These are phyloP conservation scores for Arachis hypogaea DNA, from an alignment of 306 rosid species.

Conservation along the genomic window DNA sequence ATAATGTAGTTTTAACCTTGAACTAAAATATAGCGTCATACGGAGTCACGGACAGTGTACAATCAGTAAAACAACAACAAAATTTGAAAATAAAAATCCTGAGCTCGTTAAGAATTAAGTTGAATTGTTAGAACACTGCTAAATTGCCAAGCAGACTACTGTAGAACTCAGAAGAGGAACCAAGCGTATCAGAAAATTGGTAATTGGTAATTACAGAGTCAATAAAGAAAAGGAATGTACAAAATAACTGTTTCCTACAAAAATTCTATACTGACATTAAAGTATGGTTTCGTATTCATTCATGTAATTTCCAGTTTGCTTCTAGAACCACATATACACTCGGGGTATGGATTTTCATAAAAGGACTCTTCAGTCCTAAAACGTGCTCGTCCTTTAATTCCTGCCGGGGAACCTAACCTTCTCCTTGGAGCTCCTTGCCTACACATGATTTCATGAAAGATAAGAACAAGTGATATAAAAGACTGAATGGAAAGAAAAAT, in stretches of 20 bases:
- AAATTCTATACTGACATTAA: constrained; percentile 31
- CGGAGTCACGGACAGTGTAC: no score
- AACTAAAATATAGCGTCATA: no score
- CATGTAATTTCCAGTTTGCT: constrained; percentile 42
- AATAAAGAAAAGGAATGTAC: constrained; percentile 25
- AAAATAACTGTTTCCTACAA: constrained; percentile 28
- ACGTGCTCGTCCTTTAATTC: constrained; percentile 84
- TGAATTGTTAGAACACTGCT: constrained; percentile 15
- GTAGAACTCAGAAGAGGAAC: constrained; percentile 9
- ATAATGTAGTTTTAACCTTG: no score
- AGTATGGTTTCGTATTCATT: constrained; percentile 18
- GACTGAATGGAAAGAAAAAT: neutral
- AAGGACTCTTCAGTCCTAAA: constrained; percentile 85
- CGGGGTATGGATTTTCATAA: constrained; percentile 89
- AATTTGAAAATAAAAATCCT: no score
- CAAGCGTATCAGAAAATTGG: constrained; percentile 22
- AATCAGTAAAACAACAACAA: no score
- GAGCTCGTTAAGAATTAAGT: constrained; percentile 10
- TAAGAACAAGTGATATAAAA: neutral
- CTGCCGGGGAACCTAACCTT: constrained; percentile 65
- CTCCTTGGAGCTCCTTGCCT: constrained; percentile 94
- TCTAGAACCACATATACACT: constrained; percentile 79
- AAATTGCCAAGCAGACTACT: constrained; percentile 6
- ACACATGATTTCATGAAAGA: constrained; percentile 33
- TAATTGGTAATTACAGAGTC: constrained; percentile 30